These are phyloP conservation scores for Pyrenophora teres DNA, from an alignment of 2,329 filamentous ascomycete genomes.

Conservation along the genomic window DNA sequence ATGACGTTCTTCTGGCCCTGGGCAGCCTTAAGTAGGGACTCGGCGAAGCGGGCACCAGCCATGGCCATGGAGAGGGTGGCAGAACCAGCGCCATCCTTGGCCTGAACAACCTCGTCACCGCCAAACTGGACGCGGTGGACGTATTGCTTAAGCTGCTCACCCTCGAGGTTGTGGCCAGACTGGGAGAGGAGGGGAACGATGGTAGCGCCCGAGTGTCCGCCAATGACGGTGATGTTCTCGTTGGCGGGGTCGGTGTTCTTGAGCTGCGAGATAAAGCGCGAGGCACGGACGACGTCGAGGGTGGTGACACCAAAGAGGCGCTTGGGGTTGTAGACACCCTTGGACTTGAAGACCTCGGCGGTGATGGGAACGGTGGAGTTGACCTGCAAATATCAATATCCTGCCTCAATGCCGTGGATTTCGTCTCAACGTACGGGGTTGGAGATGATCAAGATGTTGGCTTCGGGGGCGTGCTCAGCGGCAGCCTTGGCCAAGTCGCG, in stretches of 20 bases:
- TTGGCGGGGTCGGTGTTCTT: conserved; percentile 87
- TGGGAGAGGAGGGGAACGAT: conserved; percentile 98
- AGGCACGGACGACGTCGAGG: conserved; percentile 96
- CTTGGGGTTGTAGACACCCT: conserved; percentile 98
- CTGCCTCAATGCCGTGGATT: no score
- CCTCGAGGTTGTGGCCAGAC: conserved; percentile 83
- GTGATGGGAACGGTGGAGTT: conserved; percentile 99
- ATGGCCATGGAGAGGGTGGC: conserved; percentile 99
- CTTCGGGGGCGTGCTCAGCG: conserved; percentile 85
- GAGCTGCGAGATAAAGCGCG: conserved; percentile 95
- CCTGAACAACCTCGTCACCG: conserved; percentile 98
- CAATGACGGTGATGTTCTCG: conserved; percentile 94
- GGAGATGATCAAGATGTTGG: conserved; percentile 95
- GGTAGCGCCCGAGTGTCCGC: conserved; percentile 96
- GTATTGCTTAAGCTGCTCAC: conserved; percentile 74
- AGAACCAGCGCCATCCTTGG: conserved; percentile 96
- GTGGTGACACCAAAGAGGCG: conserved; percentile 99
- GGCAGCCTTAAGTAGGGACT: conserved; percentile 88
- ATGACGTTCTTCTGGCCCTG: conserved; percentile 93
- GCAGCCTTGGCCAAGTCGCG: conserved; percentile 95
- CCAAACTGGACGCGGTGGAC: conserved; percentile 97
- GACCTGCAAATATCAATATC: conserved; percentile 58
- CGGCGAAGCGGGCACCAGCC: conserved; percentile 83
- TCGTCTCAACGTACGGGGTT: conserved; percentile 71
- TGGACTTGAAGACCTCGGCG: conserved; percentile 94